These are phyloP conservation scores for Pythium aphanidermatum DNA, from an alignment of 352 stramenopile species.

Conservation along the genomic window DNA sequence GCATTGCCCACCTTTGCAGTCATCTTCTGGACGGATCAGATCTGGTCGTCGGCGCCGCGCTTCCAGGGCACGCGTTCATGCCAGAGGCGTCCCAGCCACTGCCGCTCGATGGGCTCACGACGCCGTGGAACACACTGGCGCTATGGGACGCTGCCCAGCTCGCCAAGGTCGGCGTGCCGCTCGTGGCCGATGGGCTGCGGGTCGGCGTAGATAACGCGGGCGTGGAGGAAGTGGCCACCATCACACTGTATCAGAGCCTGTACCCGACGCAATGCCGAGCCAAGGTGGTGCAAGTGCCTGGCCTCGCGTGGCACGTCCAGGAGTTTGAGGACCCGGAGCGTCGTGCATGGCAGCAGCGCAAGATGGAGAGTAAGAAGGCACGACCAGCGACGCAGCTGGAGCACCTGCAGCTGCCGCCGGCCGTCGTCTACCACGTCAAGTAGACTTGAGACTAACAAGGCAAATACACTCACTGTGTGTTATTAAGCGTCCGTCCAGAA, in stretches of 20 bases:
- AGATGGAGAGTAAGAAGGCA: constrained; percentile 93
- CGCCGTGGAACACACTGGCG: constrained; percentile 95
- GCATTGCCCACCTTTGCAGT: constrained; percentile 50
- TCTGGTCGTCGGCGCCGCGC: constrained; percentile 87
- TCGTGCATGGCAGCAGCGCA: constrained; percentile 89
- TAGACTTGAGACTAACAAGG: neutral
- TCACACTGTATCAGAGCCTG: constrained; percentile 88
- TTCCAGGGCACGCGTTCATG: constrained; percentile 78
- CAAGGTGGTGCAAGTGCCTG: constrained; percentile 78
- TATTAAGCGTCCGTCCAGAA: constrained; percentile 1
- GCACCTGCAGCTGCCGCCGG: constrained; percentile 38
- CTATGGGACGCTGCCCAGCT: constrained; percentile 92
- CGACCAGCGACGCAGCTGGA: constrained; percentile 73
- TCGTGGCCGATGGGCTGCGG: constrained; percentile 85
- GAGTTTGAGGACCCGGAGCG: constrained; percentile 56
- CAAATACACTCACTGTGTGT: neutral
- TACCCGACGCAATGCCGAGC: constrained; percentile 53
- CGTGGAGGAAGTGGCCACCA: constrained; percentile 93
- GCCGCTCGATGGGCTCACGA: constrained; percentile 83
- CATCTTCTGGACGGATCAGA: constrained; percentile 65
- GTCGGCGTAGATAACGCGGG: constrained; percentile 45
- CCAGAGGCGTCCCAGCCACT: constrained; percentile 31
- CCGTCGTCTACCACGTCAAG: constrained; percentile 43
- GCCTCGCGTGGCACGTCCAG: constrained; percentile 81
- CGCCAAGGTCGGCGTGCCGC: constrained; percentile 85